Percentiles rank a stretch among this genome's conserved stretches.
Evolutionary conservation across 768 basidiomycete genomes (phyloP).

Genomic region (Lentinus tigrinus): DNA sequence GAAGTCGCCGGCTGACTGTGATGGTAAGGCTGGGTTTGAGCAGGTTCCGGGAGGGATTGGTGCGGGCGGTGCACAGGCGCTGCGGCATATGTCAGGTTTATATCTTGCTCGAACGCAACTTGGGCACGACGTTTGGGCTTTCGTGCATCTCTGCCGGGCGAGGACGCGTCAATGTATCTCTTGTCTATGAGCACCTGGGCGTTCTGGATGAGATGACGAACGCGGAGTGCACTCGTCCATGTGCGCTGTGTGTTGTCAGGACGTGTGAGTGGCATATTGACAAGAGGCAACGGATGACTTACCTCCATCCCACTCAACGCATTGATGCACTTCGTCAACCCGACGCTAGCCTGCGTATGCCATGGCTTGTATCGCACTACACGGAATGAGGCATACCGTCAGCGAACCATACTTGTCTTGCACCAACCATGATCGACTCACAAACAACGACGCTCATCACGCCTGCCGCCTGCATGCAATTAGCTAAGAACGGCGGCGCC

Average conservation of each 20-base stretch:
- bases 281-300: conserved; percentile 15
- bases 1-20: too few relatives aligned
- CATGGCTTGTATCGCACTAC: conserved; percentile 70
- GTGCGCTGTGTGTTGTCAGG: conserved; percentile 40
- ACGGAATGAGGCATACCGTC: background rate
- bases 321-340: conserved; percentile 61
- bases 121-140: conserved; percentile 9
- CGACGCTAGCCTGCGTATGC: conserved; percentile 64
- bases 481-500: conserved; percentile 62
- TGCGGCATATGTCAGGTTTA: background rate
- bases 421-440: conserved; percentile 32
- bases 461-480: conserved; percentile 68
- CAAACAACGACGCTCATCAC: conserved; percentile 78
- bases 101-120: conserved; percentile 14
- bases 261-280: background rate
- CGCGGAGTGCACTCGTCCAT: conserved; percentile 71
- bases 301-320: conserved; percentile 72
- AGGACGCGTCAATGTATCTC: background rate
- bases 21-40: background rate
- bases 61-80: too few relatives aligned
- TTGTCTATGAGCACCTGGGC: conserved; percentile 54
- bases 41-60: too few relatives aligned
- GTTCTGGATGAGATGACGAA: conserved; percentile 68
- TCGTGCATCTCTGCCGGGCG: background rate
- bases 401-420: conserved; percentile 13